Conservation (phyloP, 2,329 filamentous ascomycete species). For the Sporothrix humicola region DNA sequence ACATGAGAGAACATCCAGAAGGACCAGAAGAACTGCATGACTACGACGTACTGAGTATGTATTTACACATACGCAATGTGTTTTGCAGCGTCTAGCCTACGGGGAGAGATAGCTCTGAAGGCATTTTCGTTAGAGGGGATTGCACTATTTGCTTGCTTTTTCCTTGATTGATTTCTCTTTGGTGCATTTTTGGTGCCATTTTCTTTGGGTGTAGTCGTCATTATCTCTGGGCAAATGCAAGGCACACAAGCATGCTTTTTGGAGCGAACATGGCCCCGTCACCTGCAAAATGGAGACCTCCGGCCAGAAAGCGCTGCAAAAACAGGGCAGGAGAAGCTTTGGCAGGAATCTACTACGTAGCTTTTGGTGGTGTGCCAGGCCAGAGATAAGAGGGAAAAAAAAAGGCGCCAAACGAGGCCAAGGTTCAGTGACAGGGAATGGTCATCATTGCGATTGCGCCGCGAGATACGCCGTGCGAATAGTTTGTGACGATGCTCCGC, state of each 20-base stretch:
- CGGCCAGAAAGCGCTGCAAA: no score
- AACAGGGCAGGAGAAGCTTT: conserved; percentile 14
- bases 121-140: neutral
- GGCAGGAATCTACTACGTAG: neutral
- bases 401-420: neutral
- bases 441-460: neutral
- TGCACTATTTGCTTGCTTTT: conserved; percentile 1
- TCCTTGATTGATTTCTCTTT: conserved; percentile 7
- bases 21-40: neutral
- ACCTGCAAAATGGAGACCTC: conserved; percentile 11
- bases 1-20: neutral
- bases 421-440: neutral
- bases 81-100: neutral
- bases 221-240: neutral
- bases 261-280: neutral
- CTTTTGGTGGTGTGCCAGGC: neutral
- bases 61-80: conserved; percentile 9
- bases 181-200: neutral
- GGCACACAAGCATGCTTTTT: conserved; percentile 3
- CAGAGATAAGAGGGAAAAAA: neutral
- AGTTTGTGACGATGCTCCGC: no score
- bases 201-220: neutral
- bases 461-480: no score
- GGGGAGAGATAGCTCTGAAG: neutral
- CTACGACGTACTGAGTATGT: neutral